Conservation (phyloP, 148 eudicot genomes). For the Heliosperma pusillum region DNA sequence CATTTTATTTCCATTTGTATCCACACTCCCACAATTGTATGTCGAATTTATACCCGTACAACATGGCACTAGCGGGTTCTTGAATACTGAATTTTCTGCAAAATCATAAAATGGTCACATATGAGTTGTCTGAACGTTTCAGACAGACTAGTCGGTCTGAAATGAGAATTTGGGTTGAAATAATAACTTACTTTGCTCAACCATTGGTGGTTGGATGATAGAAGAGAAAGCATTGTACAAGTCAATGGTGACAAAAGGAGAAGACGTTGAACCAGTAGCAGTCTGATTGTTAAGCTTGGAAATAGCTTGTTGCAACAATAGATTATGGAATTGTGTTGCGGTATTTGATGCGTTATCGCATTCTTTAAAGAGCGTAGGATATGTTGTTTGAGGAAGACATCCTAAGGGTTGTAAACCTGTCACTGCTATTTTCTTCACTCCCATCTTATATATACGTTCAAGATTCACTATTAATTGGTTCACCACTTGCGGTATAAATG, state of each 20-base stretch:
- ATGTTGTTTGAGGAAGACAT: conserved; percentile 57
- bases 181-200: conserved; percentile 31
- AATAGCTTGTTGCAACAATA: conserved; percentile 22
- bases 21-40: conserved; percentile 43
- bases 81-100: conserved; percentile 46
- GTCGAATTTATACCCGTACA: conserved; percentile 46
- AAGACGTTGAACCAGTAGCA: not conserved
- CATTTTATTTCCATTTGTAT: conserved; percentile 51
- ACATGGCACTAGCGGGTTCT: conserved; percentile 63
- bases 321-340: conserved; percentile 27
- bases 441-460: conserved; percentile 42
- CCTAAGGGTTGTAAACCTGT: conserved; percentile 65
- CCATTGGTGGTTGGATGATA: conserved; percentile 32
- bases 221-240: conserved; percentile 28
- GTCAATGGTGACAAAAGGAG: conserved; percentile 19
- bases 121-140: no score
- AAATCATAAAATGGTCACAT: not conserved
- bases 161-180: no score
- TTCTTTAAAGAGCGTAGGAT: conserved; percentile 26
- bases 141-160: no score
- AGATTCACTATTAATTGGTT: conserved; percentile 47
- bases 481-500: conserved; percentile 44
- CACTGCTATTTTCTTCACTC: conserved; percentile 56
- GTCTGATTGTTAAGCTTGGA: conserved; percentile 18
- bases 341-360: conserved; percentile 29